Conservation (phyloP, 2,329 filamentous ascomycete genomes). For the Ploettnerulaceae sp. region DNA sequence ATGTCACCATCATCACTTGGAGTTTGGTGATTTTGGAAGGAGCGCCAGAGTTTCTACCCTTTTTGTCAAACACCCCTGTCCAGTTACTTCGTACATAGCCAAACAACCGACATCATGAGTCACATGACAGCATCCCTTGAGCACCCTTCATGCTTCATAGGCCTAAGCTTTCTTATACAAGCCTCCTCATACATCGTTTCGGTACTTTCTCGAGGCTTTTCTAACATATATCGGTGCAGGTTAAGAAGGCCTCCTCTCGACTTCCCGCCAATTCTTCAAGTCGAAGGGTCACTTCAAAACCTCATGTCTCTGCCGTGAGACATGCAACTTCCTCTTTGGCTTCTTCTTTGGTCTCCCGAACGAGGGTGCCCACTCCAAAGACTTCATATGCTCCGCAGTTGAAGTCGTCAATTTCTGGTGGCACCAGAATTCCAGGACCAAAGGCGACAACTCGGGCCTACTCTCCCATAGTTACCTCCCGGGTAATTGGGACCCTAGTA, state of each 20-base stretch:
- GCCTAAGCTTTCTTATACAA: too few species aligned
- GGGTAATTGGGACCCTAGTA: neutral
- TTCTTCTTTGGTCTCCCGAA: neutral
- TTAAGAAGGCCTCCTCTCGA: neutral
- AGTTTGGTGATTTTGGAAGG: too few species aligned
- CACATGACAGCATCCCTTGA: too few species aligned
- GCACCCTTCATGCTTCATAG: too few species aligned
- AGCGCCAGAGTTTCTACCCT: too few species aligned
- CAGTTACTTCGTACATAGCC: too few species aligned
- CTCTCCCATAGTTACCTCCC: neutral
- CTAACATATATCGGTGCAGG: neutral
- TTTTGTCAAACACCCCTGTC: too few species aligned
- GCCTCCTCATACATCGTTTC: too few species aligned
- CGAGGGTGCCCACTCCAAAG: neutral
- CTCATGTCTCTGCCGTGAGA: neutral
- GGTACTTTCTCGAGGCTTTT: neutral
- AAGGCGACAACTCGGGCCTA: neutral
- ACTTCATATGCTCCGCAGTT: neutral
- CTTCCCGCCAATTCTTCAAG: neutral
- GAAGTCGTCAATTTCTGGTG: neutral
- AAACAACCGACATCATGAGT: too few species aligned
- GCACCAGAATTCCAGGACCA: neutral
- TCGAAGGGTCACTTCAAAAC: too few species aligned
- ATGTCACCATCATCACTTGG: too few species aligned
- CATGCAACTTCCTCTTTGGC: neutral